Base-by-base conservation (phyloP, 1,139 yeast genomes). In the Hyphopichia buzzinii region DNA sequence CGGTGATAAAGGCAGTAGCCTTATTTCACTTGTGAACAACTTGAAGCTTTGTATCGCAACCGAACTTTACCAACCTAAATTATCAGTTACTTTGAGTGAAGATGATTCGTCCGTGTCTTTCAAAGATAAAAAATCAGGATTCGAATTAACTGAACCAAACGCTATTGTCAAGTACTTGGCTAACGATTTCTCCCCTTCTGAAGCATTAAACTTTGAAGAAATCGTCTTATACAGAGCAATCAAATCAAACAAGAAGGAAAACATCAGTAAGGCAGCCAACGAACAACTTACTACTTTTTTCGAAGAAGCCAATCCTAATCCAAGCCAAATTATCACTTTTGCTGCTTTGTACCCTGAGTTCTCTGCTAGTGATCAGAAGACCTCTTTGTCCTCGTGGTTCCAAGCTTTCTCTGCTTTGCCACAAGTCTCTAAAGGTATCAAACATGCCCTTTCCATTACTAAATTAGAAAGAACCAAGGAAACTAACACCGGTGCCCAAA, bases 141-240 rank as follows among this genome's bases (percentile, higher is more conserved):
- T 82, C 39, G 75, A 72, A 47, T 71, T 89, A 47, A 65, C 76
- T 42, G 96, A 88, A 59, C 76, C 94, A 24, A 87, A 89, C 57
- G 86, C 97, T 17, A 84, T 89, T 41, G 89, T 87, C 40, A 79
- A 83, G 57, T 87, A 77, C 52, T 66, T 84, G 41, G 65, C 79
- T 33, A 62, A 69, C 16, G 78, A 74, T 46, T 80, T 73, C 42
- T 46, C 54, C 5, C 53, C 42, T 42, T 45, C 59, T 36, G 39
- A 46, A 2, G 49, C 56, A 17, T 42, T 59, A 24, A 34, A 39
- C 8, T 46, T 47, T 25, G 77, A 55, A 57, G 77, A 58, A 54
- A 55, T 50, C 38, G 53, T 26, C 46, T 50, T 55, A 48, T 72
- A 62, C 42, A 35, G 50, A 13, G 67, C 64, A 30, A 43, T 60